Evolutionary conservation across 148 eudicot genomes (phyloP), one percentile per base, ranked within the genome.

Genomic region (Dianthus caryophyllus): DNA sequence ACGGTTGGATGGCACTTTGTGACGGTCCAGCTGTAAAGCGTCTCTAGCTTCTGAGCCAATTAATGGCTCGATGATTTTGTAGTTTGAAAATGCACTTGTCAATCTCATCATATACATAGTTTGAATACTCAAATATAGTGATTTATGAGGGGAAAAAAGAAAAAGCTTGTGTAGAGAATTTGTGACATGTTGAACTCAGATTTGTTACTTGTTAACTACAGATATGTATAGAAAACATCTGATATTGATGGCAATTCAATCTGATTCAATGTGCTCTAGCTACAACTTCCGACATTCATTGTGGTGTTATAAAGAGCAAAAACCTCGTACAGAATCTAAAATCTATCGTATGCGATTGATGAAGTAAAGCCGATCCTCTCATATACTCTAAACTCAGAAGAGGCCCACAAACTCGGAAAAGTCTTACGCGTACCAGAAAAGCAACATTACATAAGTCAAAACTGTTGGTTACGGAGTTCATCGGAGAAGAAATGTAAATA

Each of bases 401-500:
- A 48, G 52, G 52, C 3, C 0, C 16, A 53, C 22, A 22, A 57
- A 6, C 14, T 57, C 39, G 16, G 17, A 57, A 57, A 57, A 27
- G 61, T 53, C 17, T 6, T 20, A 16, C 30, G 18, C n/a, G n/a
- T n/a, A n/a, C n/a, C n/a, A n/a, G n/a, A n/a, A n/a, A n/a, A n/a
- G n/a, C n/a, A n/a, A n/a, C n/a, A n/a, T n/a, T n/a, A n/a, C n/a
- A n/a, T n/a, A n/a, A n/a, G n/a, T n/a, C n/a, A n/a, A n/a, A n/a
- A n/a, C n/a, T n/a, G n/a, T n/a, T n/a, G n/a, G n/a, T n/a, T n/a
- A 33, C 3, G 39, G 3, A 16, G 18, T 4, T 2, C 89, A 80
- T 85, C 76, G 86, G 80, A 69, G 22, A 27, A 69, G 22, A 27
- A 55, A 25, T 18, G 44, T 10, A 61, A 57, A 65, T 61, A 67